Evolutionary conservation across 2,329 filamentous ascomycete genomes (phyloP).

Genomic region (Gyromitra esculenta): DNA sequence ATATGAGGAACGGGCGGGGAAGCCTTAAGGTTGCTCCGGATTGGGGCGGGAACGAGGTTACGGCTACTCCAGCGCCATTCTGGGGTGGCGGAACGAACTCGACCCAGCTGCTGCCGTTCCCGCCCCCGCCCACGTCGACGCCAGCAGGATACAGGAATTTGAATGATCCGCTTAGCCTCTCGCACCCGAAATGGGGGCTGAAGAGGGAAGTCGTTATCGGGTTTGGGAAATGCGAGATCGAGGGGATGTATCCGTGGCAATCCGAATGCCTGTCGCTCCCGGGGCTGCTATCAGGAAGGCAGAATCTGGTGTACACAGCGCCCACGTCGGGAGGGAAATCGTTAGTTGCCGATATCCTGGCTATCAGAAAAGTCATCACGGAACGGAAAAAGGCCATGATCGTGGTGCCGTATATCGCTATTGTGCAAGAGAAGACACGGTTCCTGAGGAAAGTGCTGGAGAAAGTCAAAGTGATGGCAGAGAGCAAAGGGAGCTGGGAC

Average conservation of each 20-base stretch:
- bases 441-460: constrained; percentile 76
- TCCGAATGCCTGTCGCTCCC: constrained; percentile 75
- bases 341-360: constrained; percentile 71
- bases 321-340: constrained; percentile 83
- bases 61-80: not conserved
- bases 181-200: constrained; percentile 72
- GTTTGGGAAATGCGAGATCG: constrained; percentile 73
- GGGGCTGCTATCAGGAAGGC: constrained; percentile 71
- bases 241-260: constrained; percentile 81
- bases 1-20: constrained; percentile 14
- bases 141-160: constrained; percentile 18
- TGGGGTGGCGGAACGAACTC: not conserved
- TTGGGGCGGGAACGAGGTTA: constrained; percentile 48
- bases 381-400: constrained; percentile 73
- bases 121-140: not conserved
- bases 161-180: constrained; percentile 66
- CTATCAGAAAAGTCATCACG: constrained; percentile 76
- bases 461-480: constrained; percentile 64
- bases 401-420: constrained; percentile 78
- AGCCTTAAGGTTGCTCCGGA: constrained; percentile 38
- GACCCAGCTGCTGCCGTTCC: not conserved
- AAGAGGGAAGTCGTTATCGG: constrained; percentile 71
- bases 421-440: constrained; percentile 81
- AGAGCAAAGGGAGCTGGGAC: constrained; percentile 59
- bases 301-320: constrained; percentile 80